phyloP scores from a whole-genome alignment of 371 early-diverging fungal species.

The Apophysomyces trapeziformis region DNA sequence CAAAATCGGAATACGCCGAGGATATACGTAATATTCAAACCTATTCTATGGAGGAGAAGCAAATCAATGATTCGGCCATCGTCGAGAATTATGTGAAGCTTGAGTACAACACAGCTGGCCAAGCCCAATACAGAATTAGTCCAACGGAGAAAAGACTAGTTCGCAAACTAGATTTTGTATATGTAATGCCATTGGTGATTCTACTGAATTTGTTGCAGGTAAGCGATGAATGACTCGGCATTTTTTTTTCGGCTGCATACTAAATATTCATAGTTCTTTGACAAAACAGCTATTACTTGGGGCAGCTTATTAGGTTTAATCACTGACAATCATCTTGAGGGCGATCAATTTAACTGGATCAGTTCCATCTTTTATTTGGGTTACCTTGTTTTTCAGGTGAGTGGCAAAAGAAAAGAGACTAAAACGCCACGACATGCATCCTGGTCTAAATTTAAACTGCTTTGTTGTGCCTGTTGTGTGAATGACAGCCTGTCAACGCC shows the following conservation, averaged over 20 bases:
- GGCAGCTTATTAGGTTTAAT: constrained; percentile 42
- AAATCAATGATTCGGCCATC: background rate
- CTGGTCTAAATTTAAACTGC: constrained; percentile 5
- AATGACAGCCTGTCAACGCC: constrained; percentile 30
- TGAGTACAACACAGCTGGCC: constrained; percentile 29
- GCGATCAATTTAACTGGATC: constrained; percentile 32
- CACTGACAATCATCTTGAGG: constrained; percentile 26
- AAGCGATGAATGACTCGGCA: background rate
- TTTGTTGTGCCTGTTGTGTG: background rate
- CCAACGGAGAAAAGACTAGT: constrained; percentile 24
- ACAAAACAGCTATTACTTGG: constrained; percentile 42
- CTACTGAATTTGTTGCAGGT: constrained; percentile 35
- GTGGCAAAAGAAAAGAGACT: background rate
- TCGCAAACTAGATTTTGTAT: constrained; percentile 30
- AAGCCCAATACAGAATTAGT: constrained; percentile 19
- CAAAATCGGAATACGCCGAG: background rate
- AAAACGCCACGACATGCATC: too few species aligned
- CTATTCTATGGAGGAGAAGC: background rate
- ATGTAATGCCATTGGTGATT: constrained; percentile 36
- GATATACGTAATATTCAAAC: background rate
- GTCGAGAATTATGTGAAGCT: background rate
- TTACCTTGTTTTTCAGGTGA: constrained; percentile 40
- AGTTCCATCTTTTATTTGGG: constrained; percentile 45
- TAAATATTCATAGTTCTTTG: constrained; percentile 31
- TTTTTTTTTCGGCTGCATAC: background rate